Base-by-base conservation (phyloP, 805 yeast genomes). In the Lachancea kluyveri region DNA sequence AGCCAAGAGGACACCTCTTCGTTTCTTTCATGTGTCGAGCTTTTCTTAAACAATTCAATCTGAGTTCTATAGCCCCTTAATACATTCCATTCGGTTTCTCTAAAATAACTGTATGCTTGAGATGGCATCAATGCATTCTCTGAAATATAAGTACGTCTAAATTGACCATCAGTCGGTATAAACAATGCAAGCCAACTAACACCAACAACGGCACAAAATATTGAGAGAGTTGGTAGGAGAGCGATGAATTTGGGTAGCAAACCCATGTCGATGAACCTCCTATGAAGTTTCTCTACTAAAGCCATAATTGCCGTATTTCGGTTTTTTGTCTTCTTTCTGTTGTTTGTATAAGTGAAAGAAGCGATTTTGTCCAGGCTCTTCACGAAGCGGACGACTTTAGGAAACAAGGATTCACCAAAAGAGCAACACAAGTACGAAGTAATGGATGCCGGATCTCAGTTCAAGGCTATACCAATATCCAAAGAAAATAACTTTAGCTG, bases 101-200 rank as follows among this genome's bases (percentile, higher is more conserved):
- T 69, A 55, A 84, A 92, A 53, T 86, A 87, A 15, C 94, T 78
- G 45, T 79, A 79, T 3, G 92, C 97, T 55, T 92, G 97, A 0
- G 94, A 88, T 6, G 99, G 96, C 84, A 92, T 78, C 54, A 92
- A 65, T 19, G 99, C 99, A 59, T 92, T 92, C 52, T 92, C 99
- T 6, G 94, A 81, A 8, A 88, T 81, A 55, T 92, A 92, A 2
- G 96, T 86, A 41, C 67, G 60, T 34, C 96, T 66, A 54, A 64
- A 85, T 50, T 84, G 85, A 13, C 96, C 97, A 11, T 81, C 81
- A 45, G 76, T 40, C 0, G 97, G 96, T 30, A 87, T 62, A 14
- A 60, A 47, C 4, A 69, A 58, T 9, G 70, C 53, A n/a, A 92
- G 60, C 75, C 82, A 72, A 0, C 62, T 50, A 7, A 77, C 43